Evolutionary conservation across 306 rosid genomes (phyloP), one percentile per base, ranked within the genome.

Genomic region (Casuarina equisetifolia): DNA sequence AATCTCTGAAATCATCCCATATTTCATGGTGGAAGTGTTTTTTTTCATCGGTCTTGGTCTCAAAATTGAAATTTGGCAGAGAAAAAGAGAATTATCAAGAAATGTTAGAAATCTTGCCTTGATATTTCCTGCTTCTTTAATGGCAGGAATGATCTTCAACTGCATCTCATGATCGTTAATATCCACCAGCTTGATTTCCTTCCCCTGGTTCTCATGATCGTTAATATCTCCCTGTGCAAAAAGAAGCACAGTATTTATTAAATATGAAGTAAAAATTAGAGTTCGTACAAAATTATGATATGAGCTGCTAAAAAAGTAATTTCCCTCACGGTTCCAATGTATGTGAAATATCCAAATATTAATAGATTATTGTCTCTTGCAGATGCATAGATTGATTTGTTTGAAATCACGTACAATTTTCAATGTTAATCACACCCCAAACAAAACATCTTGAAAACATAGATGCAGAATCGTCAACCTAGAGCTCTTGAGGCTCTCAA

Each of bases 51-150:
- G 32, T 25, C 32, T 25, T 25, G 32, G 32, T 25, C 32, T 25
- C 32, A 25, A 25, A 25, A 25, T 25, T 25, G 32, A 25, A 25
- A 25, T 25, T 25, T 25, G 32, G 32, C 32, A 25, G 32, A 25
- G 32, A 25, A 25, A 25, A 25, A 25, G 32, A 25, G 32, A 25
- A 25, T 25, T 25, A 25, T 25, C 32, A 25, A 25, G 32, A 25
- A 25, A 25, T 25, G 32, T 25, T 25, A 25, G 0, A 25, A 25
- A 25, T 25, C 32, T 25, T 25, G 43, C 88, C 86, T 87, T 84
- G 61, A 84, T 77, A 45, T 82, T 84, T 51, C 88, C 88, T 15
- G 85, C 86, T 84, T 87, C 84, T 82, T 84, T 86, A 2, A 84
- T 84, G 43, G 90, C 88, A 39, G 79, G 80, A 8, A 86, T 70